Evolutionary conservation across 495 filamentous ascomycete genomes (phyloP).

Genomic region (Glarea lozoyensis): DNA sequence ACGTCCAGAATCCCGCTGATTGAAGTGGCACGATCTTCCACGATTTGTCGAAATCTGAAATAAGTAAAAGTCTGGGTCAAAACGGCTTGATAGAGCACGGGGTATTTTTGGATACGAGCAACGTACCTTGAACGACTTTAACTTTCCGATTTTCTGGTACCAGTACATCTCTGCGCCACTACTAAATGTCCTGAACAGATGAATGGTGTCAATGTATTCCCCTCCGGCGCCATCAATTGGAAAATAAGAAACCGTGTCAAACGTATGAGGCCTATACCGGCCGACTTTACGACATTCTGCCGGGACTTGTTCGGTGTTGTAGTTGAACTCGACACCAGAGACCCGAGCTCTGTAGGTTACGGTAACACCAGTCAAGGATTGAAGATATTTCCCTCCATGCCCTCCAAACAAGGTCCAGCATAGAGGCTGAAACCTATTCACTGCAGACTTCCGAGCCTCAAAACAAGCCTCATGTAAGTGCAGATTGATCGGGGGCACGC

Average conservation of each 20-base stretch:
- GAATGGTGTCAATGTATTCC: constrained; percentile 12
- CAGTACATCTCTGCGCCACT: constrained; percentile 7
- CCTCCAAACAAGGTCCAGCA: constrained; percentile 18
- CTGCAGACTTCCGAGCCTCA: constrained; percentile 4
- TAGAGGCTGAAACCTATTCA: constrained; percentile 12
- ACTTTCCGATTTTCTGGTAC: constrained; percentile 12
- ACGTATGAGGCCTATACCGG: constrained; percentile 11
- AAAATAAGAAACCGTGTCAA: constrained; percentile 9
- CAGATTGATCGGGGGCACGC: constrained; percentile 10
- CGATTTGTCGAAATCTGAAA: constrained; percentile 5
- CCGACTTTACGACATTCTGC: constrained; percentile 12
- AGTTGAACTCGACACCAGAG: constrained; percentile 15
- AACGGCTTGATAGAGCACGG: neutral
- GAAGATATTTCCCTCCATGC: constrained; percentile 15
- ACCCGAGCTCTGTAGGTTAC: constrained; percentile 8
- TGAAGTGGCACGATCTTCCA: constrained; percentile 5
- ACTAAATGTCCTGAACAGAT: constrained; percentile 7
- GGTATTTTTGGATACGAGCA: neutral
- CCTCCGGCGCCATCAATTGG: constrained; percentile 14
- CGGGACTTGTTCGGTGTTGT: constrained; percentile 12
- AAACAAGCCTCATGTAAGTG: constrained; percentile 13
- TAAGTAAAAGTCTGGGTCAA: neutral
- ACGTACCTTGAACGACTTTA: constrained; percentile 15
- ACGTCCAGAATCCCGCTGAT: neutral
- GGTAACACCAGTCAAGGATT: constrained; percentile 13